Evolutionary conservation across 2,329 filamentous ascomycete species (phyloP), one percentile per base, ranked within the genome.

Genomic region (Sphaerulina vaccinii): DNA sequence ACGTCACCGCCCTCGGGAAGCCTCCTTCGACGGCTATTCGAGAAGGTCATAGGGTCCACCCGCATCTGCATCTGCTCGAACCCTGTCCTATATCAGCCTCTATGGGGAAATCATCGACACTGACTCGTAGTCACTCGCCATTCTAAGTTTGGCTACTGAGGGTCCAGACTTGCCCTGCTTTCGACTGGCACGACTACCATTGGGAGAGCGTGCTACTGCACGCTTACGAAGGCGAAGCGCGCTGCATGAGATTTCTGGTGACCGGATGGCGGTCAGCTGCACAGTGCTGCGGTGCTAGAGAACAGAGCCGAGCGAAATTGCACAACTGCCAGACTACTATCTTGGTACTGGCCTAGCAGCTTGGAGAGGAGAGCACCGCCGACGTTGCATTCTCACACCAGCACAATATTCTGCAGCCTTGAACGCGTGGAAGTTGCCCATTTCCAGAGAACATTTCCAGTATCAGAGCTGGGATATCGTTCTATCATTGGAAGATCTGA

Each of bases 51-150:
- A 48, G 21, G 44, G 33, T 48, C 33, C 48, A 35, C 38, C 47
- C 49, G 42, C 42, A 15, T 35, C 38, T 35, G 35, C 18, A n/a
- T n/a, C 36, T 24, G 8, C 50, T 37, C 5, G 19, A 50, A 48
- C 54, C 50, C 41, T 49, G 42, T 24, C 54, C 45, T 8, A 13
- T 13, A 29, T 16, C 46, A 27, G 2, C 39, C 54, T 29, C n/a
- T 21, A 54, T 47, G 32, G n/a, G 51, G 42, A 18, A 51, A 47
- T 50, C 41, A 56, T 54, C 54, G 54, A 56, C 54, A 48, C 37
- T 42, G 37, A 44, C 42, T 46, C 51, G 36, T 42, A 15, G 37
- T 40, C 27, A 7, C 11, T 48, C 43, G 18, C 5, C 18, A 22
- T 46, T 18, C 23, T 27, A 29, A 37, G 23, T 32, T 23, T 43